Evolutionary conservation across 2,329 filamentous ascomycete species (phyloP).

Genomic region (Onygena corvina): DNA sequence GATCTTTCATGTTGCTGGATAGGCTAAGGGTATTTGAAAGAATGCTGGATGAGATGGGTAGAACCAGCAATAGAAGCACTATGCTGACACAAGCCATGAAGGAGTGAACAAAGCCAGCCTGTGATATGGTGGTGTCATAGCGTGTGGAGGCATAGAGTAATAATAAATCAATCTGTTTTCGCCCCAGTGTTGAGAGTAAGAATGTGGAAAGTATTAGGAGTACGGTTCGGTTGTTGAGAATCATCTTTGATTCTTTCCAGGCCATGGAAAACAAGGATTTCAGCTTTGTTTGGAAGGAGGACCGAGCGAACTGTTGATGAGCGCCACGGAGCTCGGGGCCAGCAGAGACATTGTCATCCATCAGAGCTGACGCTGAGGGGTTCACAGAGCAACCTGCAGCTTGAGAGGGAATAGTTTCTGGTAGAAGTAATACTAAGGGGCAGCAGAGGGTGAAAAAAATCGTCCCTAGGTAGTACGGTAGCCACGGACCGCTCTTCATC

Average conservation of each 20-base stretch:
- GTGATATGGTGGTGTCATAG: slow-evolving; percentile 38
- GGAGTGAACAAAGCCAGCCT: slow-evolving; percentile 34
- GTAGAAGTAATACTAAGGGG: slow-evolving; percentile 25
- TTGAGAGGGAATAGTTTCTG: slow-evolving; percentile 29
- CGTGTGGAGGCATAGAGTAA: slow-evolving; percentile 43
- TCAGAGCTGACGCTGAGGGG: neutral
- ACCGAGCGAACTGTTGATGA: neutral
- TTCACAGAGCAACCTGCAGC: slow-evolving; percentile 3
- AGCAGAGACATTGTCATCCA: neutral
- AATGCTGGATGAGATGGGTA: slow-evolving; percentile 33
- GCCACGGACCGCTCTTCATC: slow-evolving; percentile 29
- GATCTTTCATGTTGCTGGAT: slow-evolving; percentile 33
- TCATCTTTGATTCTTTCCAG: slow-evolving; percentile 12
- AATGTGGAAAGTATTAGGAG: slow-evolving; percentile 37
- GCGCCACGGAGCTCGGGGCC: neutral
- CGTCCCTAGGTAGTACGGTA: slow-evolving; percentile 29
- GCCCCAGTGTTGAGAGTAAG: slow-evolving; percentile 38
- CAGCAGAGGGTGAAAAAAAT: slow-evolving; percentile 25
- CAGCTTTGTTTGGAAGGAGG: neutral
- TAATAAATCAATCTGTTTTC: slow-evolving; percentile 37
- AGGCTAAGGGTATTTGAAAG: slow-evolving; percentile 20
- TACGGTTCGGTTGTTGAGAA: slow-evolving; percentile 31
- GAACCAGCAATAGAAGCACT: slow-evolving; percentile 35
- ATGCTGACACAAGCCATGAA: slow-evolving; percentile 39
- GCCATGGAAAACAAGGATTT: slow-evolving; percentile 6